Percentiles rank a stretch among this genome's conserved stretches.
Conservation (phyloP, 257 asterid species). For the Petunia secreta region DNA sequence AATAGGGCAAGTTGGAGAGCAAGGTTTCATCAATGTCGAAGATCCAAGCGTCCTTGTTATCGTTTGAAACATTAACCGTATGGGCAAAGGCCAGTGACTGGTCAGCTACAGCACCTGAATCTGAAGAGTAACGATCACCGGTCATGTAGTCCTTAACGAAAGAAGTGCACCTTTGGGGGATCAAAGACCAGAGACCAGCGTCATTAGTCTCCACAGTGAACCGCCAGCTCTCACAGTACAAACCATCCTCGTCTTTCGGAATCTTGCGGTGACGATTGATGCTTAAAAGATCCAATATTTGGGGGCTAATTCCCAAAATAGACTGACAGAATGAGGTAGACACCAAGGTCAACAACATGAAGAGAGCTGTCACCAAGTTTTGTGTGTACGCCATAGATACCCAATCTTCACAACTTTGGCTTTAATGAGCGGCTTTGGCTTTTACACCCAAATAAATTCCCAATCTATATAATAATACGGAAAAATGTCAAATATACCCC, state of each 20-base stretch:
- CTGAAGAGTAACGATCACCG: slow-evolving; percentile 53
- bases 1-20: slow-evolving; percentile 79
- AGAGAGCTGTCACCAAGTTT: slow-evolving; percentile 19
- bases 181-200: slow-evolving; percentile 53
- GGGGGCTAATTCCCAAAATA: slow-evolving; percentile 45
- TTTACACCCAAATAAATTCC: too few species aligned
- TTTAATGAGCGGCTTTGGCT: too few species aligned
- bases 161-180: slow-evolving; percentile 56
- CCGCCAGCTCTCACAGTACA: slow-evolving; percentile 80
- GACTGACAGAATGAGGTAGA: slow-evolving; percentile 46
- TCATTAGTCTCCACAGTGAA: slow-evolving; percentile 83
- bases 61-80: slow-evolving; percentile 42
- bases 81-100: slow-evolving; percentile 50
- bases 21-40: slow-evolving; percentile 91
- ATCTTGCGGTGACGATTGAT: slow-evolving; percentile 38
- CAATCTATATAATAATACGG: too few species aligned
- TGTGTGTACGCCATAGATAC: background rate
- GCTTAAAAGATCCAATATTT: slow-evolving; percentile 20
- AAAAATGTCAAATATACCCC: too few species aligned
- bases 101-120: slow-evolving; percentile 67
- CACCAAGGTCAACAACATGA: slow-evolving; percentile 35
- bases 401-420: too few species aligned
- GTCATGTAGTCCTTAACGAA: slow-evolving; percentile 65
- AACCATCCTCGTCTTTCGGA: slow-evolving; percentile 28
- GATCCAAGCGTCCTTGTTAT: slow-evolving; percentile 79